Evolutionary conservation across 331 rosid species (phyloP), one percentile per base, ranked within the genome.

Genomic region (Pyrus hybrid): DNA sequence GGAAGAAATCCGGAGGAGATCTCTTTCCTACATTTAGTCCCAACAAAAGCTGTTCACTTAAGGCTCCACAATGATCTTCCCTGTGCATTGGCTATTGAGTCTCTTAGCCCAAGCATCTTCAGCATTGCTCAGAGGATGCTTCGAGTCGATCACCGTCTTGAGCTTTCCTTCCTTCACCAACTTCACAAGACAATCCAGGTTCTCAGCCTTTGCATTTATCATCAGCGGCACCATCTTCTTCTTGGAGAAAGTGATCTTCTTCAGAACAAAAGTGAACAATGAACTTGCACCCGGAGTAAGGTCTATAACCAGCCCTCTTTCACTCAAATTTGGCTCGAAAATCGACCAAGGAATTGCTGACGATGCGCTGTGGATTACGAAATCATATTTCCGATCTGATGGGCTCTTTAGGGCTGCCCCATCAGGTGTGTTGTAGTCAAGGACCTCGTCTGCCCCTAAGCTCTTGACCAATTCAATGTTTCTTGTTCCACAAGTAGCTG

Each of bases 391-490:
- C 76, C 60, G 77, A 25, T 90, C 94, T 1, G 95, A 90, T 1
- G 98, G 93, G 83, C 96, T 93, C 80, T 20, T 85, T 5, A 93
- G 80, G 21, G 91, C 86, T 20, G 81, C 88, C 67, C 98, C 98
- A 16, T 89, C 92, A 6, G 93, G 93, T 16, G 96, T 83, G 67
- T 73, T 87, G 76, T 88, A 86, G 86, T 93, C 92, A 35, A 93
- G 87, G 85, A 93, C 90, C 87, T 89, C 98, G 30, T 91, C 96
- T 4, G 97, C 97, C 0, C 98, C 98, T 75, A 93, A 79, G 81
- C 85, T 76, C 83, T 82, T 87, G 33, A 87, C 86, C 6, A 91
- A 51, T 37, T 86, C 84, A 5, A 88, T 47, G 85, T 93, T 91
- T 68, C 96, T 87, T 11, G 93, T 87, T 1, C 91, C 97, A 37